Evolutionary conservation across 1,139 yeast genomes (phyloP).

Genomic region (Ogataea hybrid): DNA sequence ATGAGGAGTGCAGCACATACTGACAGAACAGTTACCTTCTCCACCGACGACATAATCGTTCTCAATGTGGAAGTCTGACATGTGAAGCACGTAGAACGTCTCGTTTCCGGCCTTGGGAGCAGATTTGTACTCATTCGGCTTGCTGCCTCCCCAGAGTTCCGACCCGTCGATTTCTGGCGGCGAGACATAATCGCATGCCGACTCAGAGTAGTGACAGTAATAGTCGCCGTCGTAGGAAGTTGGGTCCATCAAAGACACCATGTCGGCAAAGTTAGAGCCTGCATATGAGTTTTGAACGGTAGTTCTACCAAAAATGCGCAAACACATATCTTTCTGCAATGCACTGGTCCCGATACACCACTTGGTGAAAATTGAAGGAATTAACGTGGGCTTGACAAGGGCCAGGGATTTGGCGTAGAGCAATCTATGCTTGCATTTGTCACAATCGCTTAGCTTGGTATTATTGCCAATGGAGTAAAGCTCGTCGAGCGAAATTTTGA

Average conservation of each 20-base stretch:
- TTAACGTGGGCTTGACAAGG: conserved; percentile 40
- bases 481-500: conserved; percentile 1
- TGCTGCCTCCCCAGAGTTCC: conserved; percentile 41
- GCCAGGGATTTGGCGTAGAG: conserved; percentile 43
- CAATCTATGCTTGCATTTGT: conserved; percentile 41
- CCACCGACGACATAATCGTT: conserved; percentile 54
- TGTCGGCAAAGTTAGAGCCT: conserved; percentile 47
- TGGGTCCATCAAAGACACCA: conserved; percentile 48
- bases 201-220: conserved; percentile 50
- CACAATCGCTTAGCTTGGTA: conserved; percentile 32
- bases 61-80: conserved; percentile 64
- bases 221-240: conserved; percentile 49
- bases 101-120: conserved; percentile 37
- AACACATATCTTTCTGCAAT: conserved; percentile 31
- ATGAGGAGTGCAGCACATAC: conserved; percentile 47
- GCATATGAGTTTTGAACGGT: conserved; percentile 34
- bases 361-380: conserved; percentile 39
- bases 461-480: conserved; percentile 19
- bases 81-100: conserved; percentile 61
- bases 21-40: conserved; percentile 57
- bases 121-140: conserved; percentile 34
- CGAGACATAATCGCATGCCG: conserved; percentile 41
- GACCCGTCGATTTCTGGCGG: conserved; percentile 41
- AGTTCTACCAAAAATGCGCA: conserved; percentile 33
- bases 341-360: conserved; percentile 42